These are phyloP conservation scores for Phytophthora sp. DNA, from an alignment of 352 stramenopile genomes.

Conservation along the genomic window DNA sequence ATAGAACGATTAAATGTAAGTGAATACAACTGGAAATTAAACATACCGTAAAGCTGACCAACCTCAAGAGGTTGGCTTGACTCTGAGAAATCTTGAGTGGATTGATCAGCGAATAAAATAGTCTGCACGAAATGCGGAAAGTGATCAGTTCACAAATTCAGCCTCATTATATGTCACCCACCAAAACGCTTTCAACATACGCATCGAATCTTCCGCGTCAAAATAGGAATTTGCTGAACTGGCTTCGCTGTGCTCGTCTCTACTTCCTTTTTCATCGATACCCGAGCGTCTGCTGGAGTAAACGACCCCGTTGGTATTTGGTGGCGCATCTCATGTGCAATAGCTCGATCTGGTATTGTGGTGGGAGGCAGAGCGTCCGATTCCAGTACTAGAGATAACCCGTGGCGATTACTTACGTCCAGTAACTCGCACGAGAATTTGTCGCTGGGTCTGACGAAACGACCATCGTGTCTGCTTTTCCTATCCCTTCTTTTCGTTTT, in stretches of 20 bases:
- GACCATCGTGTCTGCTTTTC: conserved; percentile 43
- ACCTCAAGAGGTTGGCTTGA: conserved; percentile 38
- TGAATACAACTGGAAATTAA: neutral
- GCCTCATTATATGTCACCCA: neutral
- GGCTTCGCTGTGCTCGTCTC: conserved; percentile 19
- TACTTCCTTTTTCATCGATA: conserved; percentile 4
- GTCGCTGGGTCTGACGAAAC: conserved; percentile 36
- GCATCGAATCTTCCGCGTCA: conserved; percentile 33
- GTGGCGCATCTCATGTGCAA: conserved; percentile 30
- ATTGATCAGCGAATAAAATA: conserved; percentile 39
- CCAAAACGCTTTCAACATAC: conserved; percentile 15
- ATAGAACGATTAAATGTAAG: neutral
- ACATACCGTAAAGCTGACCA: neutral
- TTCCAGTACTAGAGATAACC: conserved; percentile 23
- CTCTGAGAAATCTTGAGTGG: conserved; percentile 31
- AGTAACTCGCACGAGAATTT: conserved; percentile 37
- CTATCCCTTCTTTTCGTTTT: conserved; percentile 16
- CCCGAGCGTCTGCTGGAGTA: conserved; percentile 1
- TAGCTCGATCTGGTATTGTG: conserved; percentile 11
- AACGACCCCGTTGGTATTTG: conserved; percentile 22
- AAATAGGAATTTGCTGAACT: conserved; percentile 9
- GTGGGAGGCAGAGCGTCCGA: conserved; percentile 3
- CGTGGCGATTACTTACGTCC: conserved; percentile 27
- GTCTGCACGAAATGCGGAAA: conserved; percentile 17
- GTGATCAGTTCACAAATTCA: neutral